Base-by-base conservation (phyloP, 208 protist species). In the Trypanosoma platydactyli region DNA sequence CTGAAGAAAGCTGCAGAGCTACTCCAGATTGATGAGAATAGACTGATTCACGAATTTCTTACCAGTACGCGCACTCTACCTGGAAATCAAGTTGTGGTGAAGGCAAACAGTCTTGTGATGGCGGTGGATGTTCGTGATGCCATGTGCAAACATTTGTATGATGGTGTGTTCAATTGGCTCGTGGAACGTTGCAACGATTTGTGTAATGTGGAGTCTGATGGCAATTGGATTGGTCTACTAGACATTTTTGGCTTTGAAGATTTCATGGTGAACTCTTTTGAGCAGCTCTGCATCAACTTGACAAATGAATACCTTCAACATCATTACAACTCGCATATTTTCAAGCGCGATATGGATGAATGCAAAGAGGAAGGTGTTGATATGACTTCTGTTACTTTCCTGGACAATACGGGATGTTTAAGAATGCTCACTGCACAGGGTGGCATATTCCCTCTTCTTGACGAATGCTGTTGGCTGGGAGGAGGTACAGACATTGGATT, bases 251-350 rank as follows among this genome's bases (percentile, higher is more conserved):
- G 64, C 11, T 80, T 77, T 73, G 71, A 77, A 54, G 54, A 80
- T 65, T 61, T 80, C 40, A 55, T 63, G 20, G 27, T 70, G 1
- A 74, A 74, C 59, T 77, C 50, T 44, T 80, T 80, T 52, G 71
- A 80, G 41, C 71, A 78, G 51, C 27, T 77, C 45, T 79, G 73
- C 51, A 79, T 79, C 51, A 79, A 79, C 48, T 64, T 79, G 38
- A 59, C 62, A 4, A 79, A 79, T 49, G 73, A 79, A 44, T 45
- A 57, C 18, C 59, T 79, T 45, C 69, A 79, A 67, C 71, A 88
- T 40, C 73, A 87, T 64, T 95, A 94, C 77, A 95, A 94, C 65
- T 61, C 84, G 30, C 80, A 93, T 58, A 91, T 92, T 54, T 96
- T 94, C 59, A 76, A 75, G 42, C 42, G 64, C 18, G 85, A 94